Percentiles rank a stretch among this genome's conserved stretches.
Evolutionary conservation across 176 grass and related monocot genomes (phyloP).

Genomic region (Thalia dealbata): DNA sequence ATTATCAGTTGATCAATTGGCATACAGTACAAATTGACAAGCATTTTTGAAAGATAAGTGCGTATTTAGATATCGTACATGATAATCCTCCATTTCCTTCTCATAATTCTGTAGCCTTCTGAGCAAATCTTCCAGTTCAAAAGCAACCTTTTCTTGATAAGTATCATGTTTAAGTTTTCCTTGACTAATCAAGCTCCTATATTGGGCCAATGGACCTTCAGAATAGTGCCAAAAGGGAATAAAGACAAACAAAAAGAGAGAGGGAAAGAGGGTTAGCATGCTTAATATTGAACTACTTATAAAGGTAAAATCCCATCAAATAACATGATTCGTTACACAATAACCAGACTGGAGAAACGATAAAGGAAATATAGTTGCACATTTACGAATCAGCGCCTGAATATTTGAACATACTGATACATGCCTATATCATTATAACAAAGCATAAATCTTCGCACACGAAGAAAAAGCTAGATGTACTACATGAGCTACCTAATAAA

Average conservation of each 20-base stretch:
- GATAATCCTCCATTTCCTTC: constrained; percentile 94
- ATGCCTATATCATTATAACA: too few species aligned
- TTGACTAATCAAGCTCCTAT: constrained; percentile 52
- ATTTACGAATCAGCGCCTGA: not conserved
- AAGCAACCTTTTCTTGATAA: constrained; percentile 73
- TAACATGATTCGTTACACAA: not conserved
- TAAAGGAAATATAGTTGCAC: not conserved
- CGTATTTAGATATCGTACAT: constrained; percentile 32
- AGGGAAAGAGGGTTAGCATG: not conserved
- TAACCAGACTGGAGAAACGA: not conserved
- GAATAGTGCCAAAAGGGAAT: not conserved
- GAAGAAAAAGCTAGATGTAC: too few species aligned
- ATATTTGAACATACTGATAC: not conserved
- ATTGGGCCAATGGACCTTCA: constrained; percentile 72
- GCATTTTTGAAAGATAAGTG: not conserved
- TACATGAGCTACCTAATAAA: too few species aligned
- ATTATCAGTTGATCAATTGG: not conserved
- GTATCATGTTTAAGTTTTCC: constrained; percentile 72
- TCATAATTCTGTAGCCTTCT: constrained; percentile 55
- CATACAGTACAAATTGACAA: not conserved
- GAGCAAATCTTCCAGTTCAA: constrained; percentile 53
- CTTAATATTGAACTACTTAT: not conserved
- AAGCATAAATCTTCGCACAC: too few species aligned
- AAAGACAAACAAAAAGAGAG: constrained; percentile 7
- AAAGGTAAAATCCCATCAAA: not conserved